phyloP scores from a whole-genome alignment of 768 basidiomycete genomes.

The Lactifluus pinguis region DNA sequence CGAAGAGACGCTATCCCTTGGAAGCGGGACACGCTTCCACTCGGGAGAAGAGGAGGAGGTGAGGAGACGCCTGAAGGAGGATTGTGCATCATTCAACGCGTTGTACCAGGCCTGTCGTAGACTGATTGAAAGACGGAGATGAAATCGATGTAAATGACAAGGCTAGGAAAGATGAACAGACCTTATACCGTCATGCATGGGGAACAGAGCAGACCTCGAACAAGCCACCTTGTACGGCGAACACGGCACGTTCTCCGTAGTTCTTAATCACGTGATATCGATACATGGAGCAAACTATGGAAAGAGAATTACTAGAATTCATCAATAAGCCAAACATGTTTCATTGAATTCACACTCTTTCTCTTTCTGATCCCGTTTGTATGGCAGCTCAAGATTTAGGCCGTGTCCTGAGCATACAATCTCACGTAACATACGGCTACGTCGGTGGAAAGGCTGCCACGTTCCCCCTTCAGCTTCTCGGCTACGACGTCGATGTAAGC shows the following conservation, averaged over 20 bases:
- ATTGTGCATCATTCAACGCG: conserved; percentile 65
- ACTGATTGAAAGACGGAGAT: conserved; percentile 30
- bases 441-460: conserved; percentile 81
- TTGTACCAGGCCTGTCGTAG: conserved; percentile 76
- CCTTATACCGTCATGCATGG: conserved; percentile 50
- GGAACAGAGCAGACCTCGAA: not conserved
- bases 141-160: not conserved
- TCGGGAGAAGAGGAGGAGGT: conserved; percentile 58
- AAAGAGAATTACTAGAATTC: too few species aligned
- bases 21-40: conserved; percentile 70
- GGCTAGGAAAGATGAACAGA: conserved; percentile 22
- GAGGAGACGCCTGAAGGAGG: conserved; percentile 69
- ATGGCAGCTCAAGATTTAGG: conserved; percentile 23
- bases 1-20: conserved; percentile 30
- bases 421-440: conserved; percentile 89
- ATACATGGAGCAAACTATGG: too few species aligned
- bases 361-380: not conserved
- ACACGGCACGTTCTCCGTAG: not conserved
- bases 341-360: not conserved
- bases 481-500: conserved; percentile 90
- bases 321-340: not conserved
- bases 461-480: conserved; percentile 75
- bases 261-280: too few species aligned
- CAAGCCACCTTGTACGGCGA: too few species aligned
- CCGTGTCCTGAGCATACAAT: conserved; percentile 83